Conservation (phyloP, 176 grass and related monocot genomes). For the Bonia amplexicaulis region DNA sequence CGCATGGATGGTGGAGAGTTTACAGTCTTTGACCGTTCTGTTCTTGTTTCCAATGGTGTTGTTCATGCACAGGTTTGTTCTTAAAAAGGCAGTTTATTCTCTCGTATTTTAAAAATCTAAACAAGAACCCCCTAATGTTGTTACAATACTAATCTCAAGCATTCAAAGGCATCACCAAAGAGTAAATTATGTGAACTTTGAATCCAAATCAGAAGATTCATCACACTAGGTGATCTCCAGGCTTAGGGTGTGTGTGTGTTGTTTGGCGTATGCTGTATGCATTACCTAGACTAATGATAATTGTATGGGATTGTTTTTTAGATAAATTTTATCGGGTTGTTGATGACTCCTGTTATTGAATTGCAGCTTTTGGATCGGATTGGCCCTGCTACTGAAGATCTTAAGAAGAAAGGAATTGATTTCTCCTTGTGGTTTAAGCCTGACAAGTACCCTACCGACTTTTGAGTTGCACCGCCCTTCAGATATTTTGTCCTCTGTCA, state of each 20-base stretch:
- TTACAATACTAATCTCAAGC: neutral
- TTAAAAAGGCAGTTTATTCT: neutral
- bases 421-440: slow-evolving; percentile 97
- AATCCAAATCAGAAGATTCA: neutral
- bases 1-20: slow-evolving; percentile 87
- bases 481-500: slow-evolving; percentile 1
- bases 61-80: slow-evolving; percentile 70
- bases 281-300: neutral
- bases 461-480: slow-evolving; percentile 32
- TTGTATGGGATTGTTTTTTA: neutral
- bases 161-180: neutral
- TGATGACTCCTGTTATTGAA: slow-evolving; percentile 14
- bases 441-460: slow-evolving; percentile 64
- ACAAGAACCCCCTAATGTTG: neutral
- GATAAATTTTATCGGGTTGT: neutral
- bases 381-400: slow-evolving; percentile 69
- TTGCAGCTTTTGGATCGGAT: slow-evolving; percentile 88
- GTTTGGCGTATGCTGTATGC: neutral
- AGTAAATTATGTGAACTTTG: neutral
- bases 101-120: neutral
- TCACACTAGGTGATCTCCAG: neutral
- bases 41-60: slow-evolving; percentile 77
- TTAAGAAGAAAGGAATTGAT: slow-evolving; percentile 93
- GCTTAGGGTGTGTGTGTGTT: neutral
- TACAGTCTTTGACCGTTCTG: slow-evolving; percentile 93